These are phyloP conservation scores for Neonectria neomacrospora DNA, from an alignment of 2,329 filamentous ascomycete genomes.

Conservation along the genomic window DNA sequence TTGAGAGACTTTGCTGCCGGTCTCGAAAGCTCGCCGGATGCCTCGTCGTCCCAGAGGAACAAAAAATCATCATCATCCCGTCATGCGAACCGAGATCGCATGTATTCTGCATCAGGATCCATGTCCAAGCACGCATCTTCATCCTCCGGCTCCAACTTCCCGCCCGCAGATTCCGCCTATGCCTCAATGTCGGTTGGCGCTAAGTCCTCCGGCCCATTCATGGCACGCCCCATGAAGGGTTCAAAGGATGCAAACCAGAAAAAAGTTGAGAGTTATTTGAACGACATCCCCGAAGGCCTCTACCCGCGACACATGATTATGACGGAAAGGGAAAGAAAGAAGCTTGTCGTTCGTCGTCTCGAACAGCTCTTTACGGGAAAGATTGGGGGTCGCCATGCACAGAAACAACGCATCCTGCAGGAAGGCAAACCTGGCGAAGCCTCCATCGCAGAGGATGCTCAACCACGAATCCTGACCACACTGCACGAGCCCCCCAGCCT, in stretches of 20 bases:
- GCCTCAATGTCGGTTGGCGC: slow-evolving; percentile 72
- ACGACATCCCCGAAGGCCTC: slow-evolving; percentile 77
- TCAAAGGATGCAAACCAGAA: slow-evolving; percentile 57
- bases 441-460: slow-evolving; percentile 43
- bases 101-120: slow-evolving; percentile 56
- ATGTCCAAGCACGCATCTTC: slow-evolving; percentile 64
- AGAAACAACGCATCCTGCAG: slow-evolving; percentile 36
- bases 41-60: slow-evolving; percentile 54
- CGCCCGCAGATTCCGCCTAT: slow-evolving; percentile 71
- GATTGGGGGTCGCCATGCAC: slow-evolving; percentile 55
- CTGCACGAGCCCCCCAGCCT: slow-evolving; percentile 52
- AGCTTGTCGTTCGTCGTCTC: slow-evolving; percentile 77
- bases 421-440: slow-evolving; percentile 24
- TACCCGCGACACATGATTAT: slow-evolving; percentile 70
- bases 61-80: slow-evolving; percentile 53
- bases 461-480: slow-evolving; percentile 35
- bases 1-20: slow-evolving; percentile 76
- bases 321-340: slow-evolving; percentile 80
- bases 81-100: slow-evolving; percentile 51
- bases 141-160: slow-evolving; percentile 63
- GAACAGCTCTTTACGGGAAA: slow-evolving; percentile 87
- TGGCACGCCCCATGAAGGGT: slow-evolving; percentile 51
- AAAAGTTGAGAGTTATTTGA: slow-evolving; percentile 75
- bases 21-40: slow-evolving; percentile 63
- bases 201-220: slow-evolving; percentile 55